A percentile compares a stretch with the other conserved stretches of the same genome.
Conservation (phyloP, 352 stramenopile genomes). For the Phytophthora crassamura region DNA sequence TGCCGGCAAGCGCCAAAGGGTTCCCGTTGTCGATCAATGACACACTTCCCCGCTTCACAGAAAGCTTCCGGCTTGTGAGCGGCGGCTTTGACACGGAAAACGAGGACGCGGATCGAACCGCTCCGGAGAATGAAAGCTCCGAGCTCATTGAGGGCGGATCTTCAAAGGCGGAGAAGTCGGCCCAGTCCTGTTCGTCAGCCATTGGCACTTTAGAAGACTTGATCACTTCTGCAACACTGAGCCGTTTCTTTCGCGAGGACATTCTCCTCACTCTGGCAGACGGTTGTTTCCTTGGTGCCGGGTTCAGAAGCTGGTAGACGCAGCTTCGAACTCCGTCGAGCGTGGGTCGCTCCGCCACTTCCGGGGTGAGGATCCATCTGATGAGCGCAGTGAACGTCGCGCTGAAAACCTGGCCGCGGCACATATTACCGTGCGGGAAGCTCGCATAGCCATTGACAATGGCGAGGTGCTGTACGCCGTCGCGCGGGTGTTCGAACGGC, state of each 20-base stretch:
- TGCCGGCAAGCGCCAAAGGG: neutral
- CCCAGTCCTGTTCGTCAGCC: conserved; percentile 28
- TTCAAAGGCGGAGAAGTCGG: conserved; percentile 38
- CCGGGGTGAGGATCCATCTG: conserved; percentile 75
- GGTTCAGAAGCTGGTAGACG: conserved; percentile 31
- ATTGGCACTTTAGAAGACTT: conserved; percentile 2
- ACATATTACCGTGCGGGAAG: conserved; percentile 37
- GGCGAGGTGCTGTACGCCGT: conserved; percentile 61
- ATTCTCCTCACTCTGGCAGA: conserved; percentile 10
- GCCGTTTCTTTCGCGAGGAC: conserved; percentile 12
- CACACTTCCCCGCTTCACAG: conserved; percentile 10
- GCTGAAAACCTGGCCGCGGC: conserved; percentile 51
- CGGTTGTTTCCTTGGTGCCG: conserved; percentile 20
- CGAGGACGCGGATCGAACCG: conserved; percentile 13
- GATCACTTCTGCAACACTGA: conserved; percentile 3
- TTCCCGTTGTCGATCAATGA: conserved; percentile 6
- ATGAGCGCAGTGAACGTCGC: conserved; percentile 66
- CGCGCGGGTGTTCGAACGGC: conserved; percentile 83
- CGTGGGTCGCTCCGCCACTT: conserved; percentile 62
- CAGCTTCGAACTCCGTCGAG: conserved; percentile 52
- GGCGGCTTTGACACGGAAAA: conserved; percentile 5
- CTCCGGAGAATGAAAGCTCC: conserved; percentile 11
- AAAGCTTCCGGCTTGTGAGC: conserved; percentile 5
- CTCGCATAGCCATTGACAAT: conserved; percentile 77
- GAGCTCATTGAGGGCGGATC: conserved; percentile 11